Percentiles rank a stretch among this genome's conserved stretches.
phyloP scores from a whole-genome alignment of 2,329 filamentous ascomycete species.

The Trichoderma hamatum region DNA sequence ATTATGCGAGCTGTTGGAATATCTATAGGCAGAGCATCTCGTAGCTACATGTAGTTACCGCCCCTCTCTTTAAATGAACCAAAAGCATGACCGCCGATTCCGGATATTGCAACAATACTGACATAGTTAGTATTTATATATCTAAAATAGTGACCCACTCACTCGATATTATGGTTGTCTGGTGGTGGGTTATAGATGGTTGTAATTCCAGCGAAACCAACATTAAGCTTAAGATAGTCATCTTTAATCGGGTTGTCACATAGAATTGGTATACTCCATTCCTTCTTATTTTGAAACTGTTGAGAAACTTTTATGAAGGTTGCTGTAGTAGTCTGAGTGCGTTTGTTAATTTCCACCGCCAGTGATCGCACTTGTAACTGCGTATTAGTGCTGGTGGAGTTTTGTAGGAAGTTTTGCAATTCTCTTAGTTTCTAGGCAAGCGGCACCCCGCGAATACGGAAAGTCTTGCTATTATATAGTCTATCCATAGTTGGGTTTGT shows the following conservation, averaged over 20 bases:
- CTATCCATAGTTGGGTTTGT: too few species aligned
- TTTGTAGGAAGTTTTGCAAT: too few species aligned
- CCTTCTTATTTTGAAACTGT: too few species aligned
- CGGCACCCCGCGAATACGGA: too few species aligned
- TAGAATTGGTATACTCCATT: too few species aligned
- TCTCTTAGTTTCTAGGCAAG: too few species aligned
- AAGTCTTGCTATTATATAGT: too few species aligned
- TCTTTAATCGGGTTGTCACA: background rate
- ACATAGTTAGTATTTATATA: background rate
- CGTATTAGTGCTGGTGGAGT: too few species aligned
- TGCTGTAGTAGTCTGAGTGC: too few species aligned
- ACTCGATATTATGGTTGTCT: conserved; percentile 18
- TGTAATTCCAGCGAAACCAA: conserved; percentile 27
- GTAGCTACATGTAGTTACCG: conserved; percentile 25
- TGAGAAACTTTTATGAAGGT: too few species aligned
- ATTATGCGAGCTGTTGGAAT: conserved; percentile 32
- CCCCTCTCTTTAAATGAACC: conserved; percentile 27
- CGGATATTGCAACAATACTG: conserved; percentile 29
- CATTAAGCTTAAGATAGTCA: conserved; percentile 23
- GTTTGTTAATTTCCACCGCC: too few species aligned
- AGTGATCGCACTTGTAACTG: too few species aligned
- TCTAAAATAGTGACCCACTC: background rate
- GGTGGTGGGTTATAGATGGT: conserved; percentile 19
- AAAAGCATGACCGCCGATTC: conserved; percentile 23
- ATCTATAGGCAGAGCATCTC: conserved; percentile 27